These are phyloP conservation scores for Chlorella sp. DNA, from an alignment of 139 green algal species.

Conservation along the genomic window DNA sequence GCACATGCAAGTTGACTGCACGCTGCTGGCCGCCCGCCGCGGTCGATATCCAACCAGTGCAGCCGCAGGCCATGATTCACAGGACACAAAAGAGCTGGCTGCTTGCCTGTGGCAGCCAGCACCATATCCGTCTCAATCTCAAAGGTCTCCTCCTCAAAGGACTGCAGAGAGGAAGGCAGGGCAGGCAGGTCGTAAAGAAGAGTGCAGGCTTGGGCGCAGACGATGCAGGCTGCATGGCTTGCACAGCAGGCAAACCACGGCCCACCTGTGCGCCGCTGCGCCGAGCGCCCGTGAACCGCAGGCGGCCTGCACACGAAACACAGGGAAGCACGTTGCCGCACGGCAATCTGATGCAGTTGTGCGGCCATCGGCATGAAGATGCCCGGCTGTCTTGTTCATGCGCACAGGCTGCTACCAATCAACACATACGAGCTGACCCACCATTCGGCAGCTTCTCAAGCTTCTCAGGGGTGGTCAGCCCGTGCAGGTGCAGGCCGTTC, in stretches of 20 bases:
- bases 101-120: slow-evolving; percentile 34
- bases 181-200: not conserved
- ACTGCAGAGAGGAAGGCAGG: not conserved
- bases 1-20: no score
- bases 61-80: no score
- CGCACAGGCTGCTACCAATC: no score
- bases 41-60: no score
- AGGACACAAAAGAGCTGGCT: no score
- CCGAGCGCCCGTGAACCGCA: slow-evolving; percentile 15
- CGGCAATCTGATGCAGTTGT: no score
- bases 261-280: slow-evolving; percentile 14
- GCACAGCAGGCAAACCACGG: no score
- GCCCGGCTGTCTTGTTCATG: no score
- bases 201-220: not conserved
- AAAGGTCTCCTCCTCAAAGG: slow-evolving; percentile 4
- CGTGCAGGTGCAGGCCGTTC: slow-evolving; percentile 58
- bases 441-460: slow-evolving; percentile 28
- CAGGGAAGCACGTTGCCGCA: no score
- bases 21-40: no score
- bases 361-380: no score
- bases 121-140: slow-evolving; percentile 32
- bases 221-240: not conserved
- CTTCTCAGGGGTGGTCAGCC: slow-evolving; percentile 15
- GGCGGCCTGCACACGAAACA: slow-evolving; percentile 14
- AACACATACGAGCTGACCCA: no score